Base-by-base conservation (phyloP, 1,284 basidiomycete species). In the Ceratobasidium sp. region DNA sequence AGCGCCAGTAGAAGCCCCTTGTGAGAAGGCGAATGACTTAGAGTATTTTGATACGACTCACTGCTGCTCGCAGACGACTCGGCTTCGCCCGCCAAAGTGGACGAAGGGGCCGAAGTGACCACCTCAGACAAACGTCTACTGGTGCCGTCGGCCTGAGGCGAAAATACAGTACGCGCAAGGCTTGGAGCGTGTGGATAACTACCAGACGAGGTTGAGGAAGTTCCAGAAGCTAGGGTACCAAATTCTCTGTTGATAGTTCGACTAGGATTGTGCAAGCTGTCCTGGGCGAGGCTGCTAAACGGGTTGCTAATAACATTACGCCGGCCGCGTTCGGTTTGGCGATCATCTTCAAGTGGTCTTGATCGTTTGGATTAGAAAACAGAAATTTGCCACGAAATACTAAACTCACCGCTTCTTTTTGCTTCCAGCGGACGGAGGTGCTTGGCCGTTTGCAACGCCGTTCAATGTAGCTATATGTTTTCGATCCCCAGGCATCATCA, bases 361-460 rank as follows among this genome's bases (percentile, higher is more conserved):
- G 18, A 14, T 32, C 30, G 21, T n/a, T 26, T 23, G n/a, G 23
- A 55, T 28, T 26, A 12, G 5, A 34, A 9, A 39, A 39, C n/a
- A 36, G 10, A n/a, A 21, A n/a, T 14, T 4, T 55, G 30, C 30
- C 21, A 55, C n/a, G 12, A 55, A 16, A 55, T 55, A 53, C 12
- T 5, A 6, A 10, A 57, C 65, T 46, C 28, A 58, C 65, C 65
- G 52, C 39, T 69, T 69, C 41, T 46, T 69, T 14, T 52, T 34
- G 58, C 23, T 52, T 21, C 55, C 65, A n/a, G 14, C 34, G 2
- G 23, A 10, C 21, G 58, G 28, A 45, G 39, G 12, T 30, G 30
- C 48, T 36, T 26, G 21, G 5, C 62, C 62, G 26, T 43, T 53
- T 36, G 48, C 46, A 53, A 34, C 62, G 14, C 10, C 6, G 21